Base-by-base conservation (phyloP, 805 yeast species). In the Wickerhamiella spandovensis region DNA sequence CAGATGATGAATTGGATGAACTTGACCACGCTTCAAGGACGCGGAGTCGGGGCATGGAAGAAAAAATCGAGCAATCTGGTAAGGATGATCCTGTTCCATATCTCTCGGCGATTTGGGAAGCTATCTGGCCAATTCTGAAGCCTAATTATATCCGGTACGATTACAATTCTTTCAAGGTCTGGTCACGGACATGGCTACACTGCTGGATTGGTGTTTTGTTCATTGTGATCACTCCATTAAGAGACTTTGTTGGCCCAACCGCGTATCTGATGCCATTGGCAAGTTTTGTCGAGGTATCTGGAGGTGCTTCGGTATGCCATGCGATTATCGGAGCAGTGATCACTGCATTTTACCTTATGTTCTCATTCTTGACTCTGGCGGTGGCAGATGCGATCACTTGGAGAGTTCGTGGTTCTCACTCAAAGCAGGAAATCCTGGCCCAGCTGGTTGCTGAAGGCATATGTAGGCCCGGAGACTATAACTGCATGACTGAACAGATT, bases 301-400 rank as follows among this genome's bases (percentile, higher is more conserved):
- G 66, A 2, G 63, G 60, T 2, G 38, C 49, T 17, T 53, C 63
- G 1, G 23, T 53, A 15, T n/a, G 21, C 22, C 21, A 44, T 13
- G 53, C 57, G 5, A 48, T 52, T 20, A 49, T 60, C 5, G 49
- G 48, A 15, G 47, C 56, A 25, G 10, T 35, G 2, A 35, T 35
- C 20, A 35, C 39, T 17, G 39, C 39, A 4, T 15, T 35, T 15
- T 35, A 35, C 13, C 17, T 35, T 4, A 43, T 60, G 43, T 39
- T 52, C 12, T 54, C 51, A 15, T 23, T 57, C 18, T 25, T 51
- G 4, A 55, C 57, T 8, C 57, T 61, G 43, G 53, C 58, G 2
- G 59, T 61, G 1, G 53, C 58, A 10, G 39, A 44, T 45, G 65
- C 57, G 3, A 64, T 64, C 38, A 49, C 58, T 12, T 51, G 58